phyloP scores from a whole-genome alignment of 2,329 filamentous ascomycete species.

The Trichoderma sp. region DNA sequence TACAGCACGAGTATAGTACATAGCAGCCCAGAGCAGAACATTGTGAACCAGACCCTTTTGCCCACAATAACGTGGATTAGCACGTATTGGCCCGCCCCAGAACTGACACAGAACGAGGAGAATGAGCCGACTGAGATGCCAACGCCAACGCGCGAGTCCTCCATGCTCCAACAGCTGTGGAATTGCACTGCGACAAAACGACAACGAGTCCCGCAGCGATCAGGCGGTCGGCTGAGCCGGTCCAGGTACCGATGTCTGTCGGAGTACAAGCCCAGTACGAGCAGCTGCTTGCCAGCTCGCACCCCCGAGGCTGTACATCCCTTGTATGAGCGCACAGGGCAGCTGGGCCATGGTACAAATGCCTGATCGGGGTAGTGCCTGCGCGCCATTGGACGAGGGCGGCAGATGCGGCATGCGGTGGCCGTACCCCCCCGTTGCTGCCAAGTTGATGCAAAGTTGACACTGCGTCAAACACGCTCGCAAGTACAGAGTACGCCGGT shows the following conservation, averaged over 20 bases:
- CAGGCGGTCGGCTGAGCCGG: background rate
- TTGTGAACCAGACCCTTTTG: background rate
- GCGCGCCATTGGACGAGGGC: background rate
- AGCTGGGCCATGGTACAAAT: background rate
- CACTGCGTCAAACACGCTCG: background rate
- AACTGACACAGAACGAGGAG: background rate
- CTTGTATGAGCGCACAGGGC: background rate
- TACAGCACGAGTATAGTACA: background rate
- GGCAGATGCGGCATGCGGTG: background rate
- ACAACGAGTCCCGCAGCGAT: background rate
- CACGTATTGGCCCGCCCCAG: background rate
- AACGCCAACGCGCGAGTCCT: background rate
- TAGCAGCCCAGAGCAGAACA: background rate
- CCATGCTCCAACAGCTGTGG: background rate
- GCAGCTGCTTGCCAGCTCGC: background rate
- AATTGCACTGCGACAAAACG: background rate
- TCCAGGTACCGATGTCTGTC: background rate
- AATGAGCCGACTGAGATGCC: background rate
- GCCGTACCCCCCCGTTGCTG: background rate
- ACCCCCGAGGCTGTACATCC: background rate
- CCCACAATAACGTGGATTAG: background rate
- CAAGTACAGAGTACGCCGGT: background rate
- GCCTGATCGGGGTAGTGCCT: background rate
- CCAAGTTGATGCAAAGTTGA: background rate
- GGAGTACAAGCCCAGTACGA: background rate